These are phyloP conservation scores for Stephania yunnanensis DNA, from an alignment of 164 flowering plant genomes.

Conservation along the genomic window DNA sequence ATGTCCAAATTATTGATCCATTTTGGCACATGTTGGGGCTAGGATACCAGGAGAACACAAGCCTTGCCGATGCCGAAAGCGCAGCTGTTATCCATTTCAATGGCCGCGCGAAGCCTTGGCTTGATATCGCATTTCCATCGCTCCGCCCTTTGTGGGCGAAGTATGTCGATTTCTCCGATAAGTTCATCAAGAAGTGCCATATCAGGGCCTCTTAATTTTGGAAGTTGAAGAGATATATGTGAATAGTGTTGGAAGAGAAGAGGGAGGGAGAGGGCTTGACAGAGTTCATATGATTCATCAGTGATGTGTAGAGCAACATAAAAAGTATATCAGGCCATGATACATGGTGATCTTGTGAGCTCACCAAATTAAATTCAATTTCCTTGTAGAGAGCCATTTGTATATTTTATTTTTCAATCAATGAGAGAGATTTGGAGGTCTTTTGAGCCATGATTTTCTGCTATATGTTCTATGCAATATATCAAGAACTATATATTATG, in stretches of 20 bases:
- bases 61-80: slow-evolving; percentile 50
- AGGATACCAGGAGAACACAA: slow-evolving; percentile 90
- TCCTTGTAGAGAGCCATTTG: neutral
- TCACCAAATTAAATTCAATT: neutral
- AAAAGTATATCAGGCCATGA: neutral
- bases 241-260: slow-evolving; percentile 12
- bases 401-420: neutral
- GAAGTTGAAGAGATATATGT: neutral
- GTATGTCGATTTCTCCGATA: slow-evolving; percentile 69
- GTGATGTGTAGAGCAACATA: neutral
- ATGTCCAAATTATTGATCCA: slow-evolving; percentile 75
- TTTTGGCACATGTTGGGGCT: slow-evolving; percentile 98
- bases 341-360: neutral
- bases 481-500: neutral
- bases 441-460: slow-evolving; percentile 4
- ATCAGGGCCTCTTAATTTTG: slow-evolving; percentile 41
- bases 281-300: neutral
- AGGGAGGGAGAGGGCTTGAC: neutral
- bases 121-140: slow-evolving; percentile 78
- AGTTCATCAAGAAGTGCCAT: slow-evolving; percentile 70
- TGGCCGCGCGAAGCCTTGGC: slow-evolving; percentile 97
- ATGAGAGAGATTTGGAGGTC: neutral
- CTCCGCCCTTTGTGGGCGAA: slow-evolving; percentile 78
- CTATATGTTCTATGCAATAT: neutral
- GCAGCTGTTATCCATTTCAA: slow-evolving; percentile 95